These are phyloP conservation scores for Ananas comosus DNA, from an alignment of 176 grass and related monocot genomes.

Conservation along the genomic window DNA sequence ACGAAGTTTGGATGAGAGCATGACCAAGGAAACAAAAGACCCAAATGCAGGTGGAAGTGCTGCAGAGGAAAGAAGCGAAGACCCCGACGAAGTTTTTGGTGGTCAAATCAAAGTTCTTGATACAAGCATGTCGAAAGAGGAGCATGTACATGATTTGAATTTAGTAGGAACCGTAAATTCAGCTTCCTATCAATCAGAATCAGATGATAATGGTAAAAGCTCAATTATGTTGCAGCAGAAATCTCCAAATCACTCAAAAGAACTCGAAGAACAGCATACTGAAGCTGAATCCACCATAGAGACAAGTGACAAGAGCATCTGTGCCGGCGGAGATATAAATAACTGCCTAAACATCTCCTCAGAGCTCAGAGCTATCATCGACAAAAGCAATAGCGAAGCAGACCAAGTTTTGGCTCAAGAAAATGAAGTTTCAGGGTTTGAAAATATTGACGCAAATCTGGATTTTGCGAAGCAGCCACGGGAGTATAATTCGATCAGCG, in stretches of 20 bases:
- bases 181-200: not conserved
- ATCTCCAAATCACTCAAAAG: not conserved
- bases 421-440: not conserved
- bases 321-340: not conserved
- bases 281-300: not conserved
- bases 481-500: not conserved
- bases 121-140: constrained; percentile 3
- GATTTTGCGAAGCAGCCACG: not conserved
- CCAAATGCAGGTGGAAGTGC: not conserved
- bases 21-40: not conserved
- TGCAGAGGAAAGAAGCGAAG: not conserved
- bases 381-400: not conserved
- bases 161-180: not conserved
- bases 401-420: not conserved
- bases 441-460: not conserved
- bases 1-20: not conserved
- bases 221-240: not conserved
- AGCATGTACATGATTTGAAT: not conserved
- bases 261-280: not conserved
- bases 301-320: not conserved
- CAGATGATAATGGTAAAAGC: not conserved
- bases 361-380: not conserved
- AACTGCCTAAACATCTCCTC: not conserved
- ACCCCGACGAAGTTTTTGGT: not conserved
- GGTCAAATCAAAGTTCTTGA: constrained; percentile 1